A percentile compares a stretch with the other conserved stretches of the same genome.
These are phyloP conservation scores for Eucalyptus tenuipes DNA, from an alignment of 345 rosid genomes.

Conservation along the genomic window DNA sequence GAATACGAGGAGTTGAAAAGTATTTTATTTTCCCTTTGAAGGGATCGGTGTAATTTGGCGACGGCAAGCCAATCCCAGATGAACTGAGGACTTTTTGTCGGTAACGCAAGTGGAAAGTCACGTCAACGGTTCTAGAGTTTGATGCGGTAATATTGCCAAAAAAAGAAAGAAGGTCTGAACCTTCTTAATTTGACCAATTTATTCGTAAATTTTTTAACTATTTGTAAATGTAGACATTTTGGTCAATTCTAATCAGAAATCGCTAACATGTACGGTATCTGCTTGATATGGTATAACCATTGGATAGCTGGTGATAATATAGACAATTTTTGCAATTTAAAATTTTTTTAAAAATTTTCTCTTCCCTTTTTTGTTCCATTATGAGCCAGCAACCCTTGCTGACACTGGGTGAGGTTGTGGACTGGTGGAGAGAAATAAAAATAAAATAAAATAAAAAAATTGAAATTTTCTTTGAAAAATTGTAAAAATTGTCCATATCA, in stretches of 20 bases:
- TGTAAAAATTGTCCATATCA: fast-evolving
- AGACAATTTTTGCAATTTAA: neutral
- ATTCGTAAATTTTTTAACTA: fast-evolving
- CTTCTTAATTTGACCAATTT: neutral
- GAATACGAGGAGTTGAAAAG: neutral
- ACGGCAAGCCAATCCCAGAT: neutral
- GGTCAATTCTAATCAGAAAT: fast-evolving
- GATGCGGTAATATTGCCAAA: neutral
- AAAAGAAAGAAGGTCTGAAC: neutral
- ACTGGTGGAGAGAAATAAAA: fast-evolving
- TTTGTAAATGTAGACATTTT: neutral
- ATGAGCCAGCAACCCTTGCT: fast-evolving
- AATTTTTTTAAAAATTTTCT: fast-evolving
- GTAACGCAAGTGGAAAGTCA: neutral
- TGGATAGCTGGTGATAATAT: fast-evolving
- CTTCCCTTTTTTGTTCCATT: neutral
- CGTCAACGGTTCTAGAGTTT: neutral
- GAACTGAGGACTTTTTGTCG: neutral
- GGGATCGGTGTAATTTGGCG: neutral
- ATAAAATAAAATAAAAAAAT: neutral
- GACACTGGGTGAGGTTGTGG: fast-evolving
- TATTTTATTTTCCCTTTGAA: neutral
- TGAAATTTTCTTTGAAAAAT: neutral
- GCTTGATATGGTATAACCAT: fast-evolving
- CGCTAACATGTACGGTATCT: fast-evolving